Percentiles rank a stretch among this genome's conserved stretches.
phyloP scores from a whole-genome alignment of 495 filamentous ascomycete genomes.

The Glonium stellatum region DNA sequence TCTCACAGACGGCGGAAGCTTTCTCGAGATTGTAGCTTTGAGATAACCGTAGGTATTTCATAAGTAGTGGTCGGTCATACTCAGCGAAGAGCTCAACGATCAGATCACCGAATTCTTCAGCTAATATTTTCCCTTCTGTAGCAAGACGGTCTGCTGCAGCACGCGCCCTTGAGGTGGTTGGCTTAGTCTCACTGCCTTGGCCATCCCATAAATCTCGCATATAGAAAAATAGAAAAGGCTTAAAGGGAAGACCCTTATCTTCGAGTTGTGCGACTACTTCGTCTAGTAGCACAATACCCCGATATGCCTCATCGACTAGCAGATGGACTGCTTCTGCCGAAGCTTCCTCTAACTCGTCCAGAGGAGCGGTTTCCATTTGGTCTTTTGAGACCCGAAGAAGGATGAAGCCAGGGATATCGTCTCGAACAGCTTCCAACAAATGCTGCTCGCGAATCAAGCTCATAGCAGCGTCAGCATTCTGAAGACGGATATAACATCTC shows the following conservation, averaged over 20 bases:
- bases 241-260: slow-evolving; percentile 35
- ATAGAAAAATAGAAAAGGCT: slow-evolving; percentile 82
- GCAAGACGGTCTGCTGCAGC: slow-evolving; percentile 30
- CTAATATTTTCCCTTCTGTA: slow-evolving; percentile 63
- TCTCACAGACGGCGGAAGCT: slow-evolving; percentile 74
- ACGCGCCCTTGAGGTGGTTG: slow-evolving; percentile 36
- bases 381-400: slow-evolving; percentile 73
- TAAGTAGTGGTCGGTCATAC: slow-evolving; percentile 70
- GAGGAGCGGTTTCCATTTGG: slow-evolving; percentile 57
- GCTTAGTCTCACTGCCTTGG: slow-evolving; percentile 43
- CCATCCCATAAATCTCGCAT: slow-evolving; percentile 77
- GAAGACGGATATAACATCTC: slow-evolving; percentile 77
- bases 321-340: slow-evolving; percentile 76
- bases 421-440: slow-evolving; percentile 73
- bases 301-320: slow-evolving; percentile 83
- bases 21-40: slow-evolving; percentile 76
- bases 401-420: slow-evolving; percentile 85
- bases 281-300: slow-evolving; percentile 73
- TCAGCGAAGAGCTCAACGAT: slow-evolving; percentile 77
- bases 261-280: slow-evolving; percentile 70
- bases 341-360: slow-evolving; percentile 64
- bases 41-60: slow-evolving; percentile 79
- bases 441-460: slow-evolving; percentile 73
- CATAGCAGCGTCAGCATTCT: slow-evolving; percentile 88
- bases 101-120: slow-evolving; percentile 78